Evolutionary conservation across 1,284 basidiomycete species (phyloP), one percentile per base, ranked within the genome.

Genomic region (Leccinum variabile): DNA sequence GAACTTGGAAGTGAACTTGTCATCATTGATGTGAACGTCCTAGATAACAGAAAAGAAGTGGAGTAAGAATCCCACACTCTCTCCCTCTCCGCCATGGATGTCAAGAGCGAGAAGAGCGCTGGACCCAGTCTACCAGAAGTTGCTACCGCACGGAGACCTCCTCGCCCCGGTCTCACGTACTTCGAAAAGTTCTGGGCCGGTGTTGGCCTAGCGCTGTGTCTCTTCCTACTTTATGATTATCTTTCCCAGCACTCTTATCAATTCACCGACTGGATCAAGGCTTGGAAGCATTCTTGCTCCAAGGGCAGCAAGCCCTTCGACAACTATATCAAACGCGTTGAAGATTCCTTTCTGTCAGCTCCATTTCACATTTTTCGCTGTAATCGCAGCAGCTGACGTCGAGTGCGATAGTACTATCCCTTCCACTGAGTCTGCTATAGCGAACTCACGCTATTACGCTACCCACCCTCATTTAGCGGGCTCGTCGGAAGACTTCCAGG

Each of bases 401-500:
- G 6, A 46, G 44, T 46, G 11, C 13, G 33, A 37, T n/a, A 75
- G 70, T 35, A 56, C 57, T 3, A 63, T 74, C 28, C 72, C 69
- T 13, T 68, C 68, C 32, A 62, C 64, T 7, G 67, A 73, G 33
- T 72, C 67, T 22, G 73, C 74, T 2, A 30, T 75, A 6, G 59
- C 56, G 18, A 66, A 82, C 7, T 90, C 87, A 32, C 83, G 83
- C 32, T 72, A 76, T 39, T 89, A 84, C 73, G 86, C 87, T 2
- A 84, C 83, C 1, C 84, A 87, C 66, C 90, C 91, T 30, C 91
- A 92, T 74, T 76, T 91, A 54, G 90, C 90, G 3, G 89, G 90
- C 33, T 86, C 88, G 13, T 68, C 76, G 1, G 83, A 84, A 63
- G 91, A 92, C 74, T 80, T 87, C 58, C 75, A 80, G 41, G 87